These are phyloP conservation scores for Silene coronaria DNA, from an alignment of 179 eudicot species.

Conservation along the genomic window DNA sequence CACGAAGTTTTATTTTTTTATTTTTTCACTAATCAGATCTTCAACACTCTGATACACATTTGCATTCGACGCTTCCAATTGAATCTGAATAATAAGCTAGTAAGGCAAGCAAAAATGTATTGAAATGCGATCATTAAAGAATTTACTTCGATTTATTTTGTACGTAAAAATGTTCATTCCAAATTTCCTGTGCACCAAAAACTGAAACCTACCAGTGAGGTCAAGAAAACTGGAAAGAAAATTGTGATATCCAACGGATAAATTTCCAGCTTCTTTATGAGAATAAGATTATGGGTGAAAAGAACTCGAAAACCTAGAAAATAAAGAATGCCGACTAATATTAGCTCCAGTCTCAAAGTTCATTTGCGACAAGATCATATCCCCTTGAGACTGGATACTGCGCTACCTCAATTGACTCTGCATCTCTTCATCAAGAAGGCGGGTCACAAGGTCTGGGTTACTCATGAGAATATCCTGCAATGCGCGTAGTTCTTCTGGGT, in stretches of 20 bases:
- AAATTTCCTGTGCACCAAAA: slow-evolving; percentile 25
- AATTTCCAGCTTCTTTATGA: slow-evolving; percentile 31
- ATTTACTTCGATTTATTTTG: slow-evolving; percentile 9
- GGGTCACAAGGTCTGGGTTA: slow-evolving; percentile 21
- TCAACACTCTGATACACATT: no score
- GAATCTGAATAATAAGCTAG: no score
- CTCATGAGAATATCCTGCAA: slow-evolving; percentile 35
- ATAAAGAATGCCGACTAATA: slow-evolving; percentile 19
- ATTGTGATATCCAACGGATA: slow-evolving; percentile 17
- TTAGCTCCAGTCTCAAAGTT: slow-evolving; percentile 25
- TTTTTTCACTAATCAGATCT: no score
- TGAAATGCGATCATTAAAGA: not conserved
- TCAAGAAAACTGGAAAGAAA: slow-evolving; percentile 28
- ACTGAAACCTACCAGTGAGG: slow-evolving; percentile 19
- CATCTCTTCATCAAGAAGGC: slow-evolving; percentile 58
- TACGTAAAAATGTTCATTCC: slow-evolving; percentile 6
- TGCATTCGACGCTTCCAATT: no score
- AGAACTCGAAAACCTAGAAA: slow-evolving; percentile 11
- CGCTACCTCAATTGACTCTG: slow-evolving; percentile 41
- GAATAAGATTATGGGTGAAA: not conserved
- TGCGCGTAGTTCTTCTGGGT: slow-evolving; percentile 56
- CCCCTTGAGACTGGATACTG: slow-evolving; percentile 28
- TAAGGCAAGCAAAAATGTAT: not conserved
- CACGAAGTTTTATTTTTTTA: no score
- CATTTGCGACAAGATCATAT: slow-evolving; percentile 15